phyloP scores from a whole-genome alignment of 75 land plant genomes.

The Sequoia sempervirens region DNA sequence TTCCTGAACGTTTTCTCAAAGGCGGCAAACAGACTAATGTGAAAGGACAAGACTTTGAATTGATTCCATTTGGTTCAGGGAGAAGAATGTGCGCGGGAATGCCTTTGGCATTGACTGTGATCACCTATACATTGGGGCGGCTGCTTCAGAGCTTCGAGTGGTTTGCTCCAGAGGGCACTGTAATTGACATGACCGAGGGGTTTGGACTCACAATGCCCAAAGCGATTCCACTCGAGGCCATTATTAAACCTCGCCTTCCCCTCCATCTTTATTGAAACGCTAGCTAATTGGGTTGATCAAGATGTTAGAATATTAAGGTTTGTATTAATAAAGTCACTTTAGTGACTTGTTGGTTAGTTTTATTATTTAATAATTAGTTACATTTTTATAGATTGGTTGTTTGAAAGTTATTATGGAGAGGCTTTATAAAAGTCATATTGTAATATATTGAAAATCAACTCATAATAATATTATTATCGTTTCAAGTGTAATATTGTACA shows the following conservation, averaged over 20 bases:
- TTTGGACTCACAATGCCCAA: slow-evolving; percentile 52
- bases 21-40: slow-evolving; percentile 29
- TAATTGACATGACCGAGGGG: slow-evolving; percentile 65
- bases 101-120: slow-evolving; percentile 43
- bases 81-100: slow-evolving; percentile 55
- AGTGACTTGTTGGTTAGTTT: too few relatives aligned
- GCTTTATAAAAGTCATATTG: too few relatives aligned
- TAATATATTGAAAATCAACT: too few relatives aligned
- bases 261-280: too few relatives aligned
- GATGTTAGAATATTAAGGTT: too few relatives aligned
- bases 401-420: too few relatives aligned
- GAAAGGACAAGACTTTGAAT: slow-evolving; percentile 48
- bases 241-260: neutral
- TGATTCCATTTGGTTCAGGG: slow-evolving; percentile 27
- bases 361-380: too few relatives aligned
- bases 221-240: slow-evolving; percentile 22
- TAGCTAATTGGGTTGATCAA: too few relatives aligned
- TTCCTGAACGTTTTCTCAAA: slow-evolving; percentile 49
- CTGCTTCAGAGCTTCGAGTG: slow-evolving; percentile 60
- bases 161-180: slow-evolving; percentile 31
- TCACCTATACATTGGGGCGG: slow-evolving; percentile 42
- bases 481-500: too few relatives aligned
- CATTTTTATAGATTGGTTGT: too few relatives aligned
- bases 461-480: too few relatives aligned
- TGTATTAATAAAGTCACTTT: too few relatives aligned